A percentile compares a stretch with the other conserved stretches of the same genome.
phyloP scores from a whole-genome alignment of 2,329 filamentous ascomycete genomes.

The Emergomyces orientalis region DNA sequence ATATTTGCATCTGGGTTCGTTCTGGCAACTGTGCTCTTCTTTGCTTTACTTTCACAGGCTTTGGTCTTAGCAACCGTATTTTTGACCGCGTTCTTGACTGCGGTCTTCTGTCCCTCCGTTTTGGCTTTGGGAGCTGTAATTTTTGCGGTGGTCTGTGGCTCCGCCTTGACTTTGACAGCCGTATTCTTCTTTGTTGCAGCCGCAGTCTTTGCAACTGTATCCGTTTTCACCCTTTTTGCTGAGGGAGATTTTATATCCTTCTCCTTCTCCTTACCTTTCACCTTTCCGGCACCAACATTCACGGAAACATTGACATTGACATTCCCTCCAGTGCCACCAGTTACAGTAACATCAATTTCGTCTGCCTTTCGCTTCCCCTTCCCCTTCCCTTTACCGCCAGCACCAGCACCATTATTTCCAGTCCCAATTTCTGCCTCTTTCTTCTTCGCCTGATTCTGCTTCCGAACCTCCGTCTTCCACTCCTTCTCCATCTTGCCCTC shows the following conservation, averaged over 20 bases:
- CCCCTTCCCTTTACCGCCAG: too few relatives aligned
- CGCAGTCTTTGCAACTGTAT: neutral
- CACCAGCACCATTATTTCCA: too few relatives aligned
- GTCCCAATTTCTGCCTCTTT: neutral
- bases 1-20: too few relatives aligned
- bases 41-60: too few relatives aligned
- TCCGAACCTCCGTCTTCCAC: neutral
- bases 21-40: too few relatives aligned
- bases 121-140: too few relatives aligned
- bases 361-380: neutral
- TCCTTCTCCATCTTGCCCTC: neutral
- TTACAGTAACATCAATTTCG: neutral
- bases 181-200: neutral
- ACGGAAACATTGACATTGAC: neutral
- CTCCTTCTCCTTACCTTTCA: too few relatives aligned
- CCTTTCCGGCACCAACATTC: neutral
- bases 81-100: too few relatives aligned
- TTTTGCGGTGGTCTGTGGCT: too few relatives aligned
- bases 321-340: neutral
- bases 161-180: neutral
- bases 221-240: neutral
- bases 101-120: too few relatives aligned
- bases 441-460: neutral
- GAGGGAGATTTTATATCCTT: neutral
- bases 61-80: too few relatives aligned